A percentile compares a stretch with the other conserved stretches of the same genome.
These are phyloP conservation scores for Alectoria sarmentosa DNA, from an alignment of 495 filamentous ascomycete species.

Conservation along the genomic window DNA sequence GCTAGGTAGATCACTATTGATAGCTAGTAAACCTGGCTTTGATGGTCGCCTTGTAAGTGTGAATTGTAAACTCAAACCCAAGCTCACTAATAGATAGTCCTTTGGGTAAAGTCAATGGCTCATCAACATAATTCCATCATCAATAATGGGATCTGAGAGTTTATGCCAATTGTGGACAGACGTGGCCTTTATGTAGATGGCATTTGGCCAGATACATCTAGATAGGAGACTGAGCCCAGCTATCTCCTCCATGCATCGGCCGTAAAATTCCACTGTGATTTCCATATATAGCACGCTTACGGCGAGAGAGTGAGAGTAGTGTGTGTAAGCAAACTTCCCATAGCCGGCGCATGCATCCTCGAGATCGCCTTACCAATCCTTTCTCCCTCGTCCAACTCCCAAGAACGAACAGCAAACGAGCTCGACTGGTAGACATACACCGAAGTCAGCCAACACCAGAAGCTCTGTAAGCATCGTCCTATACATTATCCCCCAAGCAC, in stretches of 20 bases:
- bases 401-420: neutral
- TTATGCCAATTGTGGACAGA: neutral
- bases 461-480: neutral
- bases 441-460: slow-evolving; percentile 10
- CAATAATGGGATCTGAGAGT: neutral
- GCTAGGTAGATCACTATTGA: no score
- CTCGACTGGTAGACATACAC: slow-evolving; percentile 15
- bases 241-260: neutral
- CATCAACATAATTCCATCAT: neutral
- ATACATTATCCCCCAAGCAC: no score
- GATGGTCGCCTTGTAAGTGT: no score
- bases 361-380: neutral
- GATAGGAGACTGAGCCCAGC: neutral
- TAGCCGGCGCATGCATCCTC: neutral
- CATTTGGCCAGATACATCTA: neutral
- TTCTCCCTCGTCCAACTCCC: neutral
- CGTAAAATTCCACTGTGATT: no score
- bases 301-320: neutral
- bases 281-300: neutral
- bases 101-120: neutral
- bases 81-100: no score
- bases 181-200: neutral
- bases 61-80: no score
- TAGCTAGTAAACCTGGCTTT: no score
- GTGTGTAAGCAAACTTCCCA: neutral